A percentile compares a stretch with the other conserved stretches of the same genome.
phyloP scores from a whole-genome alignment of 768 basidiomycete species.

The Pleurotus giganteus region DNA sequence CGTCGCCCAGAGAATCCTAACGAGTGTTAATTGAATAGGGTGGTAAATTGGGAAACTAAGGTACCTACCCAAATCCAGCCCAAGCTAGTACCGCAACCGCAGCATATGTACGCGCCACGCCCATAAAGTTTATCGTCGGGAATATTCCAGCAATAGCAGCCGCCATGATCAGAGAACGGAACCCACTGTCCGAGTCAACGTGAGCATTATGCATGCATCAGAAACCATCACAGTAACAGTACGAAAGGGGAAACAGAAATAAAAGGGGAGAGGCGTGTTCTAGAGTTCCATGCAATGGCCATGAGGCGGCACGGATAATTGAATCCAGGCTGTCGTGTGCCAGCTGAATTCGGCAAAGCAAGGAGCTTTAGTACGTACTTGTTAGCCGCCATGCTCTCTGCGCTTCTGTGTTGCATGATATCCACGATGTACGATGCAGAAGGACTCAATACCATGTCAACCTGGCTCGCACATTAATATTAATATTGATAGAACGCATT shows the following conservation, averaged over 20 bases:
- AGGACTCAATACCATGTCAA: slow-evolving; percentile 56
- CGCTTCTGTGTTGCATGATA: slow-evolving; percentile 56
- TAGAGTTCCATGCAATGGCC: no score
- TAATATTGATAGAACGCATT: background rate
- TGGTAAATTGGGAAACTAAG: background rate
- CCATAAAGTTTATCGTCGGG: slow-evolving; percentile 52
- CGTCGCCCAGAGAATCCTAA: slow-evolving; percentile 49
- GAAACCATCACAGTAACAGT: no score
- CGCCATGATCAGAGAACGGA: slow-evolving; percentile 44
- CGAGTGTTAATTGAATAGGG: slow-evolving; percentile 6
- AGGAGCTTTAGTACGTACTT: slow-evolving; percentile 39
- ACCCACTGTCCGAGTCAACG: slow-evolving; percentile 31
- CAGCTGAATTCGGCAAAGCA: no score
- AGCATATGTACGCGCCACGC: slow-evolving; percentile 48
- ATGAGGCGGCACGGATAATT: no score
- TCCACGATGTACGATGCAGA: slow-evolving; percentile 59
- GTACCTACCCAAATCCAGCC: slow-evolving; percentile 52
- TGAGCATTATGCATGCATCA: background rate
- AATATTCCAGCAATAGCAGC: slow-evolving; percentile 44
- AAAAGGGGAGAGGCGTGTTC: no score
- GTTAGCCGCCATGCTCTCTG: slow-evolving; percentile 59
- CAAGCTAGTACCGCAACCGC: slow-evolving; percentile 44
- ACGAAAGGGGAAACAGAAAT: no score
- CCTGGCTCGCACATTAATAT: slow-evolving; percentile 29
- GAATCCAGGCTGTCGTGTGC: no score